These are phyloP conservation scores for Wickerhamiella alocasiicola DNA, from an alignment of 805 yeast genomes.

Conservation along the genomic window DNA sequence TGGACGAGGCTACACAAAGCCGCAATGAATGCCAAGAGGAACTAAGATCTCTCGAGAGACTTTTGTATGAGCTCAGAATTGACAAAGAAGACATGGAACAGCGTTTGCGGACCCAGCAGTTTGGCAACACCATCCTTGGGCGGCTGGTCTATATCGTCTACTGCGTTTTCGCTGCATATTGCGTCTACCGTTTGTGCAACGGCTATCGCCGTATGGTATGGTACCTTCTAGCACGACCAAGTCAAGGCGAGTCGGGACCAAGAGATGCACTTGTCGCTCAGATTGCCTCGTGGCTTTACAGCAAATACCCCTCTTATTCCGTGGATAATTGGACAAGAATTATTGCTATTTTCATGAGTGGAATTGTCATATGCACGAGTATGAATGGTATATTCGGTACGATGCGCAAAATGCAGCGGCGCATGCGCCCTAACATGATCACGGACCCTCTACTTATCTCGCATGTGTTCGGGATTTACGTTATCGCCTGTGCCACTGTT, in stretches of 20 bases:
- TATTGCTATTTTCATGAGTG: conserved; percentile 31
- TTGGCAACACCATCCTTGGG: conserved; percentile 26
- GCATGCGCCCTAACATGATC: conserved; percentile 10
- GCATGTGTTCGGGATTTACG: conserved; percentile 30
- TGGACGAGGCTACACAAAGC: conserved; percentile 18
- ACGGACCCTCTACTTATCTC: conserved; percentile 26
- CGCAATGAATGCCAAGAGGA: conserved; percentile 21
- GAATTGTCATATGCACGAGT: conserved; percentile 28
- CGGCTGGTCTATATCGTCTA: conserved; percentile 21
- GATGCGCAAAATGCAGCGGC: conserved; percentile 14
- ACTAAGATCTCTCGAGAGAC: conserved; percentile 26
- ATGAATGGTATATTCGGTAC: conserved; percentile 27
- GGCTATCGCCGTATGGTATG: conserved; percentile 22
- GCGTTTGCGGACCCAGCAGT: conserved; percentile 21
- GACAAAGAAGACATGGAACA: conserved; percentile 24
- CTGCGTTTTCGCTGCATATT: conserved; percentile 29
- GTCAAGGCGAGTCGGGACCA: conserved; percentile 14
- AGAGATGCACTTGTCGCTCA: conserved; percentile 20
- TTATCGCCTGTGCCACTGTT: conserved; percentile 31
- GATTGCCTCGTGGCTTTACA: conserved; percentile 16
- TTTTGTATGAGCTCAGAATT: conserved; percentile 24
- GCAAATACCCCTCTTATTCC: conserved; percentile 17
- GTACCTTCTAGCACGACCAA: conserved; percentile 17
- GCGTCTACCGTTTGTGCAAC: conserved; percentile 31
- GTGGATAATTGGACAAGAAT: conserved; percentile 30